Conservation (phyloP, 306 rosid genomes). For the Rosa lucieae region DNA sequence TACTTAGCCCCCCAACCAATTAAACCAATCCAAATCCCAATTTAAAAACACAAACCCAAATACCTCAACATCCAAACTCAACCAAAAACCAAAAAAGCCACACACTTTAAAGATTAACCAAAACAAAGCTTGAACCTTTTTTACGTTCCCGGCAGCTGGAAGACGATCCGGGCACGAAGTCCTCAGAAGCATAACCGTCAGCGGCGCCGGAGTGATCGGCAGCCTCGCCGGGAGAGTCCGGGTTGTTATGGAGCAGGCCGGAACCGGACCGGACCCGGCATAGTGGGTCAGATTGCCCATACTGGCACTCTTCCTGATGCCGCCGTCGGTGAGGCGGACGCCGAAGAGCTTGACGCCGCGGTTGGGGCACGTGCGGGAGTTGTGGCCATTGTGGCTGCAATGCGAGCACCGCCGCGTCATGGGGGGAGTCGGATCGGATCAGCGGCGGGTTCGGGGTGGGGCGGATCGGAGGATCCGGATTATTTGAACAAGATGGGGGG, state of each 20-base stretch:
- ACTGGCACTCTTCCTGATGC: conserved; percentile 93
- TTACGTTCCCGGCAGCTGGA: conserved; percentile 90
- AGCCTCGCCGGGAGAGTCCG: conserved; percentile 79
- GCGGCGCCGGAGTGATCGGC: conserved; percentile 68
- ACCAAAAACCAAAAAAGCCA: conserved; percentile 16
- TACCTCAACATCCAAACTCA: neutral
- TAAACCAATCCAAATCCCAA: neutral
- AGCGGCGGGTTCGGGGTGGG: neutral
- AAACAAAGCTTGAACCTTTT: conserved; percentile 55
- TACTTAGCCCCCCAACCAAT: neutral
- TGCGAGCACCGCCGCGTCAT: conserved; percentile 98
- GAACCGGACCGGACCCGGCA: conserved; percentile 52
- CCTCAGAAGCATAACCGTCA: conserved; percentile 96
- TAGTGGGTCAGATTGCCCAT: conserved; percentile 96
- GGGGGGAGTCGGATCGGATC: conserved; percentile 26
- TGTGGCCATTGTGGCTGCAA: conserved; percentile 98
- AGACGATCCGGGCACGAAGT: conserved; percentile 93
- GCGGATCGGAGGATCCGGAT: conserved; percentile 40
- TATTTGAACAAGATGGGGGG: conserved; percentile 17
- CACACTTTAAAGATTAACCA: neutral
- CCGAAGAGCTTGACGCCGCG: conserved; percentile 96
- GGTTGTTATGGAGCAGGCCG: conserved; percentile 41
- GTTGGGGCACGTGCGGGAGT: conserved; percentile 92
- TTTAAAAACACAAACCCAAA: neutral
- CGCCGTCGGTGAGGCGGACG: conserved; percentile 90